These are phyloP conservation scores for Chamaenerion angustifolium DNA, from an alignment of 345 rosid genomes.

Conservation along the genomic window DNA sequence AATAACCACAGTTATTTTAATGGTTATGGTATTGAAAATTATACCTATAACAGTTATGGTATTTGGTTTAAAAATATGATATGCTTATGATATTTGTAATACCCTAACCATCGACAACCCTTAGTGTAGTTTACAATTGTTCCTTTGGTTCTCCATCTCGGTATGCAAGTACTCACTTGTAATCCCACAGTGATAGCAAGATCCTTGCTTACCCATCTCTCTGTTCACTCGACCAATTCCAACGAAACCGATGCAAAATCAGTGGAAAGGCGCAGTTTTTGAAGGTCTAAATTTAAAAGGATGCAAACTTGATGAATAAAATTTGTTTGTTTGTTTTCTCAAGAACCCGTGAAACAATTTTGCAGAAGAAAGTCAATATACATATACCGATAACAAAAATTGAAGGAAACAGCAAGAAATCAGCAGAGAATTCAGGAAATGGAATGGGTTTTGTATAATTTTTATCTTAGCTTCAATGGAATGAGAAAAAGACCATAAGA, in stretches of 20 bases:
- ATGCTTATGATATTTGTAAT: no score
- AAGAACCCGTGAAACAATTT: conserved; percentile 25
- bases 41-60: no score
- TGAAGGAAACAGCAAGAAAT: conserved; percentile 9
- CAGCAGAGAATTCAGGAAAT: conserved; percentile 14
- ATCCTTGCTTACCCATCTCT: conserved; percentile 93
- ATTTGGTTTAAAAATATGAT: no score
- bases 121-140: conserved; percentile 71
- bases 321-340: not conserved
- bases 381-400: conserved; percentile 1
- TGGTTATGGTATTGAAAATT: no score
- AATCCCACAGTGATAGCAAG: conserved; percentile 97
- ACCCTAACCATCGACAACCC: no score
- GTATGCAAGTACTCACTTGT: conserved; percentile 97
- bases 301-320: not conserved
- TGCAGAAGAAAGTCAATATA: conserved; percentile 22
- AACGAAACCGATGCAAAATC: conserved; percentile 9
- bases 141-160: conserved; percentile 89
- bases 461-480: conserved; percentile 1
- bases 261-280: conserved; percentile 4
- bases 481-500: conserved; percentile 1
- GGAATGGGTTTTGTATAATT: conserved; percentile 9
- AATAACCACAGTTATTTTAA: no score
- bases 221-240: conserved; percentile 7
- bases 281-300: not conserved